Evolutionary conservation across 2,329 filamentous ascomycete species (phyloP).

Genomic region (Nemania sp.): DNA sequence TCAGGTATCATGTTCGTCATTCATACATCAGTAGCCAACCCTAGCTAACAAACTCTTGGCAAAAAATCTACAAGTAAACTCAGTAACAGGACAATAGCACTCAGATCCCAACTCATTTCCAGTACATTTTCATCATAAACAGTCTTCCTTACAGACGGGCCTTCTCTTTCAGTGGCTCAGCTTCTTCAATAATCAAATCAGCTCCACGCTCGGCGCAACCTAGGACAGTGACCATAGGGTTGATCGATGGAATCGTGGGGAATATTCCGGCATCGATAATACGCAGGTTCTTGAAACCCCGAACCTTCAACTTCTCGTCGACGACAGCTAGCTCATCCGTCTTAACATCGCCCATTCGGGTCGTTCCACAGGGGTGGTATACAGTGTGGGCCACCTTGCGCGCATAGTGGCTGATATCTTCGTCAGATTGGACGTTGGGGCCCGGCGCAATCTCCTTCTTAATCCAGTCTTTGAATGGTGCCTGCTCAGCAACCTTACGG

Average conservation of each 20-base stretch:
- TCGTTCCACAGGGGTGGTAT: conserved; percentile 90
- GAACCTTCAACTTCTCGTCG: conserved; percentile 78
- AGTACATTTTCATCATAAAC: conserved; percentile 1
- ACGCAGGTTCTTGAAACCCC: conserved; percentile 77
- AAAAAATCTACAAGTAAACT: neutral
- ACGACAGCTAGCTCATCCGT: conserved; percentile 82
- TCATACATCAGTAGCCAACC: neutral
- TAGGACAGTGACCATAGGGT: conserved; percentile 91
- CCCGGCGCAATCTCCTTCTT: conserved; percentile 85
- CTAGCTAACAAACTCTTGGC: neutral
- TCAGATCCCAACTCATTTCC: neutral
- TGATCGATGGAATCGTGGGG: conserved; percentile 86
- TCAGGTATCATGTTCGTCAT: conserved; percentile 13
- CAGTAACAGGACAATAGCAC: neutral
- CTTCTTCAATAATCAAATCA: conserved; percentile 83
- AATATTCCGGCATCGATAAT: conserved; percentile 91
- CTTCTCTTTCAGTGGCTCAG: conserved; percentile 56
- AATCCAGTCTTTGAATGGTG: conserved; percentile 85
- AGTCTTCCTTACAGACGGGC: conserved; percentile 47
- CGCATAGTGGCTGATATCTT: conserved; percentile 84
- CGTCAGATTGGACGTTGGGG: conserved; percentile 78
- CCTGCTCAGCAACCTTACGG: conserved; percentile 79
- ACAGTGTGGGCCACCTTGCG: conserved; percentile 86
- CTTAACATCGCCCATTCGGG: conserved; percentile 84
- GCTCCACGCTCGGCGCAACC: conserved; percentile 85